Evolutionary conservation across 2,329 filamentous ascomycete species (phyloP).

Genomic region (Niveomyces coronatus): DNA sequence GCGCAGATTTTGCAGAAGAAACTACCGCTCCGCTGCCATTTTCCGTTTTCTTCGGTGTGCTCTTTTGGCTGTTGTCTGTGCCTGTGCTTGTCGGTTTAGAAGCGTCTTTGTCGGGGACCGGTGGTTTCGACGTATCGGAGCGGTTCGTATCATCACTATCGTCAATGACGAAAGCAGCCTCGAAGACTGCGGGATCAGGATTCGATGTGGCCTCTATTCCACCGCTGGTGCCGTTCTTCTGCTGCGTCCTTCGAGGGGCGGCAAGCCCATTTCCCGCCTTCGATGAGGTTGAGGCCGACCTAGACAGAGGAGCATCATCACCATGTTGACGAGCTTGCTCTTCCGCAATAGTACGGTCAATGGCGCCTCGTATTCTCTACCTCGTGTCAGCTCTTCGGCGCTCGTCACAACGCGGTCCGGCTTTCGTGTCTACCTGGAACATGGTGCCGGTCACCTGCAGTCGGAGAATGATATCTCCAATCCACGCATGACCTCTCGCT

Average conservation of each 20-base stretch:
- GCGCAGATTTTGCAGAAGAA: conserved; percentile 11
- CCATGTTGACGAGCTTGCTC: conserved; percentile 73
- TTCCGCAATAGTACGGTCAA: conserved; percentile 81
- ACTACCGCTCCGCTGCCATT: conserved; percentile 12
- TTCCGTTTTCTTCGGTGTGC: conserved; percentile 5
- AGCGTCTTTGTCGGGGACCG: conserved; percentile 26
- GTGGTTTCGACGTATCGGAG: conserved; percentile 44
- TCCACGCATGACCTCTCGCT: no score
- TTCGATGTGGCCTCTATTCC: conserved; percentile 34
- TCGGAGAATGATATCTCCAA: no score
- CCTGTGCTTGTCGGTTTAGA: conserved; percentile 14
- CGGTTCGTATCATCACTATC: conserved; percentile 64
- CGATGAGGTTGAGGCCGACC: conserved; percentile 26
- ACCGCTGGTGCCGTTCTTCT: conserved; percentile 29
- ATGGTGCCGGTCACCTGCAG: no score
- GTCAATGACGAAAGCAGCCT: conserved; percentile 76
- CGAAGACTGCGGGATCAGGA: conserved; percentile 80
- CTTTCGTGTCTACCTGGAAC: no score
- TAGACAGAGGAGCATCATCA: conserved; percentile 31
- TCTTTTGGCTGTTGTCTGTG: conserved; percentile 11
- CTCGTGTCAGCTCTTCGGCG: background rate
- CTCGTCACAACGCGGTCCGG: no score
- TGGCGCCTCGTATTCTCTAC: conserved; percentile 72
- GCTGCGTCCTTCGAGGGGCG: conserved; percentile 22
- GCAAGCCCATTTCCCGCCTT: conserved; percentile 26